phyloP scores from a whole-genome alignment of 768 basidiomycete genomes.

The Boletales sp. region DNA sequence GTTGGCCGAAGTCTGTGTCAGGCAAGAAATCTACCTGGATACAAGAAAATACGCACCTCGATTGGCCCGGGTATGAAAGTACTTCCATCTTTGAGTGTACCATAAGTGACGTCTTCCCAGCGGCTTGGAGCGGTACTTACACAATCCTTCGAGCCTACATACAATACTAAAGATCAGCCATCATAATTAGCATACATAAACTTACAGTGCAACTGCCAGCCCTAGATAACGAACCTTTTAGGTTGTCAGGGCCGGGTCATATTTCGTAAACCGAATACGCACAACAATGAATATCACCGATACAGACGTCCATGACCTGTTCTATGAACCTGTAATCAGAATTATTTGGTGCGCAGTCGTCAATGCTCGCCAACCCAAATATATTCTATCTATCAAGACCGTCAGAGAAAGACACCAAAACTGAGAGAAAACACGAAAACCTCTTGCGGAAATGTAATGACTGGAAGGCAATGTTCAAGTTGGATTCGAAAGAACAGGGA shows the following conservation, averaged over 20 bases:
- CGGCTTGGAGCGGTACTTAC: neutral
- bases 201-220: conserved; percentile 8
- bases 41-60: conserved; percentile 1
- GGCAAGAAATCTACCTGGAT: neutral
- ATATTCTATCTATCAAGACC: conserved; percentile 4
- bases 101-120: neutral
- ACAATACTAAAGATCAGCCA: neutral
- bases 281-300: conserved; percentile 14
- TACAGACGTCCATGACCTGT: conserved; percentile 12
- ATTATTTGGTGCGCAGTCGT: neutral
- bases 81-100: conserved; percentile 7
- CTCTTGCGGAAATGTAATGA: conserved; percentile 16
- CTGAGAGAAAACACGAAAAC: neutral
- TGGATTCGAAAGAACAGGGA: neutral
- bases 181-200: neutral
- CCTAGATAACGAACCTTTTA: conserved; percentile 20
- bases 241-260: neutral
- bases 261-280: neutral
- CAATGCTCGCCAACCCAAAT: conserved; percentile 15
- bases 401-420: neutral
- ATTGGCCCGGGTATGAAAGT: conserved; percentile 17
- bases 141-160: conserved; percentile 4
- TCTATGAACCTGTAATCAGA: conserved; percentile 8
- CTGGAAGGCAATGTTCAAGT: conserved; percentile 2
- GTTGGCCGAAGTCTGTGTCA: neutral